Evolutionary conservation across 805 yeast species (phyloP).

Genomic region (Sporopachydermia lactativora): DNA sequence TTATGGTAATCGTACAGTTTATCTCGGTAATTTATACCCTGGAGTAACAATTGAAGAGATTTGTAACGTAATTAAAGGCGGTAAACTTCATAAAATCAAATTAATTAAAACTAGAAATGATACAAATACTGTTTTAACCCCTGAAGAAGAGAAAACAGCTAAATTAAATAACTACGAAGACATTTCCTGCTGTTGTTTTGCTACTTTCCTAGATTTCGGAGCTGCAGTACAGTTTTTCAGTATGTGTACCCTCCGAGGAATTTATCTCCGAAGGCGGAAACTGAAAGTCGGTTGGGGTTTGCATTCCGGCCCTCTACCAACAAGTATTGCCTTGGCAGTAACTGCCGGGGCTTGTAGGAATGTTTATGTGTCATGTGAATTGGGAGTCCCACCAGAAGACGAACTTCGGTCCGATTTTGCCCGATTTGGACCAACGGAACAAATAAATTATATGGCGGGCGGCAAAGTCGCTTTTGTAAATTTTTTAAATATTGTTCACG

Average conservation of each 20-base stretch:
- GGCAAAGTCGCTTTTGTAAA: conserved; percentile 66
- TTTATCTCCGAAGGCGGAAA: conserved; percentile 46
- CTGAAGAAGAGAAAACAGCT: conserved; percentile 33
- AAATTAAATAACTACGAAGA: conserved; percentile 1
- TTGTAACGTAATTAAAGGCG: conserved; percentile 67
- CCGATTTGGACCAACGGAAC: conserved; percentile 60
- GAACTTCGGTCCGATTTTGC: conserved; percentile 45
- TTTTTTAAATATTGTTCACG: conserved; percentile 46
- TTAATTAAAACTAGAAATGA: conserved; percentile 9
- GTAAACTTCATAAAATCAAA: conserved; percentile 49
- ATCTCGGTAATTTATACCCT: conserved; percentile 51
- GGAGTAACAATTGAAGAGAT: conserved; percentile 56
- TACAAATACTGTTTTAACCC: conserved; percentile 6
- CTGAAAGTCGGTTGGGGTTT: conserved; percentile 49
- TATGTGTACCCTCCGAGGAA: conserved; percentile 41
- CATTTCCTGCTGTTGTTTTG: conserved; percentile 31
- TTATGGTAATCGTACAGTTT: conserved; percentile 50
- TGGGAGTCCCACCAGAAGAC: conserved; percentile 30
- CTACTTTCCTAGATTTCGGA: conserved; percentile 51
- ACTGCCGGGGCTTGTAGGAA: conserved; percentile 68
- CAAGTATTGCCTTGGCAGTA: conserved; percentile 45
- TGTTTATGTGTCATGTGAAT: conserved; percentile 48
- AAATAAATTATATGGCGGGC: conserved; percentile 55
- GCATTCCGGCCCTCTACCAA: conserved; percentile 47
- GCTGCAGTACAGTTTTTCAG: conserved; percentile 57